These are phyloP conservation scores for Pulicaria dysenterica DNA, from an alignment of 129 eudicot species.

Conservation along the genomic window DNA sequence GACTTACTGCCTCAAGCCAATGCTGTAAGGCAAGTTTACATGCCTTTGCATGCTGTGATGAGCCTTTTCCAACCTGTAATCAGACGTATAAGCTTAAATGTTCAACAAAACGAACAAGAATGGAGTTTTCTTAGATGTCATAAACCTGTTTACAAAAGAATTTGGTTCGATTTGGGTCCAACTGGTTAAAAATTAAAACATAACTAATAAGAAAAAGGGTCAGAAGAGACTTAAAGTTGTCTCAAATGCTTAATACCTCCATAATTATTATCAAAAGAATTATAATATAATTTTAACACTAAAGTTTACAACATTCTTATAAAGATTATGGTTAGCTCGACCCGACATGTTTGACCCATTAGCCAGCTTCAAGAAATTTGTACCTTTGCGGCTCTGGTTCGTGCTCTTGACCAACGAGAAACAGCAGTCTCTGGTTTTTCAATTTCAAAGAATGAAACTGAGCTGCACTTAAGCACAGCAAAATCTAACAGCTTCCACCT, in stretches of 20 bases:
- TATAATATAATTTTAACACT: not conserved
- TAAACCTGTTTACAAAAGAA: too few relatives aligned
- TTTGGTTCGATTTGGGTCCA: too few relatives aligned
- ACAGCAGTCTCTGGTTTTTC: slow-evolving; percentile 73
- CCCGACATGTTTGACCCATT: not conserved
- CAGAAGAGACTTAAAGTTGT: not conserved
- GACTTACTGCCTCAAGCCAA: slow-evolving; percentile 95
- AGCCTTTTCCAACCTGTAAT: slow-evolving; percentile 78
- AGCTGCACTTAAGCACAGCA: slow-evolving; percentile 70
- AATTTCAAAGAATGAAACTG: slow-evolving; percentile 71
- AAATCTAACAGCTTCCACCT: slow-evolving; percentile 91
- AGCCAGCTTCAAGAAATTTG: not conserved
- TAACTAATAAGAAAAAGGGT: not conserved
- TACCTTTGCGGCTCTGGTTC: slow-evolving; percentile 83
- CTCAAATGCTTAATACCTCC: slow-evolving; percentile 2
- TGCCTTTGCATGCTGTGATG: slow-evolving; percentile 79
- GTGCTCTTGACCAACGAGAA: slow-evolving; percentile 83
- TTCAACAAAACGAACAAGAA: not conserved
- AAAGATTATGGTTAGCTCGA: too few relatives aligned
- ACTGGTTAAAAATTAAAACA: not conserved
- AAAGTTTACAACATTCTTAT: not conserved
- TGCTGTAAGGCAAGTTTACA: slow-evolving; percentile 89
- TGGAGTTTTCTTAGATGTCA: too few relatives aligned
- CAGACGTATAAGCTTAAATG: not conserved
- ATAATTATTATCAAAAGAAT: not conserved